Base-by-base conservation (phyloP, 768 basidiomycete genomes). In the Macrocybe gigantea region DNA sequence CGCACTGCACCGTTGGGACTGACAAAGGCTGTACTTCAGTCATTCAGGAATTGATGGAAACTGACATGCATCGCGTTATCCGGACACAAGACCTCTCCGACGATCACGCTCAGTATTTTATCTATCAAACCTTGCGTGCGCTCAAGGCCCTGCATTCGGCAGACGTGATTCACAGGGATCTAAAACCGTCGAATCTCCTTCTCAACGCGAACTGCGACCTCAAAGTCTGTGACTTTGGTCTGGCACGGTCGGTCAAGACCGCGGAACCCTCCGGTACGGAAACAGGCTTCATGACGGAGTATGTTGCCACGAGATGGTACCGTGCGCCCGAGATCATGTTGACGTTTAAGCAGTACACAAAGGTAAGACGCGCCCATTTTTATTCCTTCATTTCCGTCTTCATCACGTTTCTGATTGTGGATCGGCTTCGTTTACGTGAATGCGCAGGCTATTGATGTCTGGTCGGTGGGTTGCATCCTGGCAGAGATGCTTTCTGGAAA, bases 251-350 rank as follows among this genome's bases (percentile, higher is more conserved):
- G 7, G 87, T 90, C 37, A 87, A 79, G 67, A 90, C 88, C 4
- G 88, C 88, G 5, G 87, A 89, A 62, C 85, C 87, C 0, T 85
- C 83, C 10, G 88, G 87, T 15, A 89, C 86, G 6, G 87, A 89
- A 57, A 88, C 78, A 5, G 84, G 84, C 5, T 93, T 93, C 71
- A 93, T 94, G 92, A 95, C 92, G 1, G 90, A 93, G 82, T 95
- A 94, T 60, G 96, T 99, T 42, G 95, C 96, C 2, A 98, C 96
- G 22, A 77, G 96, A 56, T 99, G 96, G 96, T 99, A 98, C 62
- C 83, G 96, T 34, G 96, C 96, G 0, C 96, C 96, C 0, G 96
- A 99, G 65, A 94, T 99, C 70, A 99, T 99, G 96, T 77, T 99
- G 44, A 96, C 93, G 7, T 98, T 97, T 77, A 95, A 96, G 64